Conservation (phyloP, 176 grass and related monocot species). For the Elaeis guineensis region DNA sequence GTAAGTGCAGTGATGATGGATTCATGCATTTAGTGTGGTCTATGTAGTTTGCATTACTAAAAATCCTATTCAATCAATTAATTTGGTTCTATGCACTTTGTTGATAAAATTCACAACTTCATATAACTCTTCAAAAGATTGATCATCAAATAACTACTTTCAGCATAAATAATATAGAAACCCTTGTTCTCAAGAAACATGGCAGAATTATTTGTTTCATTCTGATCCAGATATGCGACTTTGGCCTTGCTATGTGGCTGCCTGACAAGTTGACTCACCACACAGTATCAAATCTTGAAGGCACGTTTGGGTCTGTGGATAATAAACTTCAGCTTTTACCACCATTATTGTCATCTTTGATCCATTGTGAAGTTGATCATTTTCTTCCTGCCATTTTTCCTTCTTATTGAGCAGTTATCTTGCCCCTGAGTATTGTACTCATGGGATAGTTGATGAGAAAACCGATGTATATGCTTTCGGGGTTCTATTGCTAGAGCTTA, state of each 20-base stretch:
- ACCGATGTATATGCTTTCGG: constrained; percentile 68
- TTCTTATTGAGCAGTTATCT: constrained; percentile 36
- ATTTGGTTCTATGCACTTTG: too few species aligned
- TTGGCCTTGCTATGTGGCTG: constrained; percentile 75
- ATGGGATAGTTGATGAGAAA: constrained; percentile 84
- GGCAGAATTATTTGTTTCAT: not conserved
- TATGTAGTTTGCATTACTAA: too few species aligned
- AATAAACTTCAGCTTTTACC: not conserved
- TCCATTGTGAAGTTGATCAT: not conserved
- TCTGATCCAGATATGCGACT: constrained; percentile 66
- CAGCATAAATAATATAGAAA: too few species aligned
- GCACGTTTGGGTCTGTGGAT: constrained; percentile 55
- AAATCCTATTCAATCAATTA: too few species aligned
- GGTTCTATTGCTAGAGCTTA: constrained; percentile 60
- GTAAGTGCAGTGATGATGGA: too few species aligned
- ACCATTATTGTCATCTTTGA: not conserved
- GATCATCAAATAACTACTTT: too few species aligned
- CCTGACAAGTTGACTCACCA: constrained; percentile 57
- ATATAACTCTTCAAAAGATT: too few species aligned
- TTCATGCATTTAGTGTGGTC: too few species aligned
- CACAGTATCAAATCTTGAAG: constrained; percentile 55
- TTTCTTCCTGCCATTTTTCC: not conserved
- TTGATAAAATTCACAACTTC: too few species aligned
- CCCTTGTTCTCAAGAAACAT: too few species aligned
- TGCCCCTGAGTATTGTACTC: constrained; percentile 64